Percentiles rank a stretch among this genome's conserved stretches.
Evolutionary conservation across 257 asterid genomes (phyloP).

Genomic region (Linderniella brevidens): DNA sequence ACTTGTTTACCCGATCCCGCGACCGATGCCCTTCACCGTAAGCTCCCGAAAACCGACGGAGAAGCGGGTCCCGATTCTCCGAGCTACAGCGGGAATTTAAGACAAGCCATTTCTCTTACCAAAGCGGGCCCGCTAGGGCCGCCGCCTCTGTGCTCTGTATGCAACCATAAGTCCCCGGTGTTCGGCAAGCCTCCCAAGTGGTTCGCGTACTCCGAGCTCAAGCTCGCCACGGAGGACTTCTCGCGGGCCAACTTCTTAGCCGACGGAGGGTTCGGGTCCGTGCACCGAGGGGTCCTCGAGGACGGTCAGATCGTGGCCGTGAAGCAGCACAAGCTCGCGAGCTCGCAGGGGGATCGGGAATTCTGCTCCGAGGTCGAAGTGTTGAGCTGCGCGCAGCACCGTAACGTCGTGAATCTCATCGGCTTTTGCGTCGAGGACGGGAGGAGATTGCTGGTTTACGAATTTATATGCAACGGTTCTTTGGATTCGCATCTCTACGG

Average conservation of each 20-base stretch:
- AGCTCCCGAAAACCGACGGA: too few species aligned
- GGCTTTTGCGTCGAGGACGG: constrained; percentile 63
- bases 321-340: constrained; percentile 45
- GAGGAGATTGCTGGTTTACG: constrained; percentile 65
- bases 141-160: constrained; percentile 67
- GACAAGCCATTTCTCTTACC: too few species aligned
- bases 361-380: constrained; percentile 72
- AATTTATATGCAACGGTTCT: constrained; percentile 72
- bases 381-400: constrained; percentile 88
- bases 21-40: too few species aligned
- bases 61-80: constrained; percentile 1
- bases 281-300: constrained; percentile 55
- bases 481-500: constrained; percentile 78
- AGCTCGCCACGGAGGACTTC: constrained; percentile 61
- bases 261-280: constrained; percentile 65
- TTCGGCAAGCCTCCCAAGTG: constrained; percentile 78
- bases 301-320: constrained; percentile 63
- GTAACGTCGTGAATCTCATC: constrained; percentile 70
- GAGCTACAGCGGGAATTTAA: constrained; percentile 19
- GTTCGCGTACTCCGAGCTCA: constrained; percentile 54
- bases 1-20: too few species aligned
- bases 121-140: constrained; percentile 73
- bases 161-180: constrained; percentile 64
- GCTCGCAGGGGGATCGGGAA: constrained; percentile 66
- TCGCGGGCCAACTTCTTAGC: constrained; percentile 42